Evolutionary conservation across 2,329 filamentous ascomycete species (phyloP).

Genomic region (Pyrenophora graminea): DNA sequence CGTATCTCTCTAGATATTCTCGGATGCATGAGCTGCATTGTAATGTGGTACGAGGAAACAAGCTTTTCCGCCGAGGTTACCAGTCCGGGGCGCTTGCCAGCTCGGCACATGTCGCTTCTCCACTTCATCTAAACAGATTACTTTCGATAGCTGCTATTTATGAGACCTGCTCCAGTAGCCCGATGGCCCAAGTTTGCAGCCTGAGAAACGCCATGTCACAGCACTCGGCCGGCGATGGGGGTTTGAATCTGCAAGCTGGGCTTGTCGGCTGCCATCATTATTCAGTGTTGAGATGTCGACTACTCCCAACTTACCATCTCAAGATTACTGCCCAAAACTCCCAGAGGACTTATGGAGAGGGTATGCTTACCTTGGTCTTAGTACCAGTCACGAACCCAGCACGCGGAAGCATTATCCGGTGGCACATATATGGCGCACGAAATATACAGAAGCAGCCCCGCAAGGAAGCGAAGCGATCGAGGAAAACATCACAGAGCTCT

Average conservation of each 20-base stretch:
- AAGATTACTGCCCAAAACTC: not conserved
- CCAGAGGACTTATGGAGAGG: not conserved
- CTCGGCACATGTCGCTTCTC: conserved; percentile 8
- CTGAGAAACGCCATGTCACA: not conserved
- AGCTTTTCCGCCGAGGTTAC: conserved; percentile 8
- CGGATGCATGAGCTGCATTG: no score
- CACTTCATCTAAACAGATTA: conserved; percentile 15
- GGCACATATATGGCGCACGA: conserved; percentile 4
- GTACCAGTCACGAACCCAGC: not conserved
- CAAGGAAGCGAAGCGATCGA: not conserved
- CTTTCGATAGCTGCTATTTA: conserved; percentile 8
- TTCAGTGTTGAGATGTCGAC: not conserved
- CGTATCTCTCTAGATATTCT: no score
- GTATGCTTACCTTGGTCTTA: not conserved
- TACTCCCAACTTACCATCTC: not conserved
- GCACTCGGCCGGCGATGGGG: no score
- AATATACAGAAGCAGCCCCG: conserved; percentile 6
- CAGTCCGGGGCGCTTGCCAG: not conserved
- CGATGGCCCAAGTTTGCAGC: not conserved
- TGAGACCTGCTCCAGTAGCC: not conserved
- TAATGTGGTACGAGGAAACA: conserved; percentile 1
- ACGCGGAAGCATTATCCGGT: conserved; percentile 8
- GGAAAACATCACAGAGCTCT: not conserved
- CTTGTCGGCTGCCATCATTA: not conserved
- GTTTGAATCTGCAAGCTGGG: not conserved